Evolutionary conservation across 2,329 filamentous ascomycete species (phyloP), one percentile per base, ranked within the genome.

Genomic region (Coniochaeta ligniaria): DNA sequence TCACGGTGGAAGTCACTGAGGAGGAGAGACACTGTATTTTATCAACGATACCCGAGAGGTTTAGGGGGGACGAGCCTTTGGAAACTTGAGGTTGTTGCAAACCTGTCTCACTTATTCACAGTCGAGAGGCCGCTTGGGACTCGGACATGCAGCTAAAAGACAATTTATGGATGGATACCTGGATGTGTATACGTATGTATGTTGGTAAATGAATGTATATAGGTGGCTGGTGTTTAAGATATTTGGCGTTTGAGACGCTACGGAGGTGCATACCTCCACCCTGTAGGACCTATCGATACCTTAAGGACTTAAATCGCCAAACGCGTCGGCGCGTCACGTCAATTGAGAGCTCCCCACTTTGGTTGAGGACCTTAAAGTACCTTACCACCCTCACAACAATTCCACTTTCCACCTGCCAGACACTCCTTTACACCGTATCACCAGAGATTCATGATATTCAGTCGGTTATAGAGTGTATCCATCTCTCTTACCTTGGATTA

Each of bases 31-130:
- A 58, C 59, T 60, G 60, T 65, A 61, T 64, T 68, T 66, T 63
- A 69, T 62, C 65, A 66, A 66, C 67, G 69, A 71, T 71, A 71
- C 69, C 69, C 69, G 64, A 62, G 66, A 65, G 62, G 62, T 61
- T 8, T 24, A 9, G 9, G 24, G 5, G 6, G 41, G 17, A 50
- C 11, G 45, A 50, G 59, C 60, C 60, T 45, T 38, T n/a, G n/a
- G n/a, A 56, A 55, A 20, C 52, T 36, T 47, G 22, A 5, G n/a
- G 20, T 47, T 31, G 8, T 50, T 14, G 11, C 6, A 24, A 2
- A 50, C 45, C 45, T 16, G 54, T 55, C 54, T 59, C 58, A 60
- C 45, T 59, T 57, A 57, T n/a, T n/a, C n/a, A n/a, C n/a, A 63
- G n/a, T 16, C 5, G n/a, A 22, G 11, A 45, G 20, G 12, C 12